These are phyloP conservation scores for Heritiera littoralis DNA, from an alignment of 345 rosid species.

Conservation along the genomic window DNA sequence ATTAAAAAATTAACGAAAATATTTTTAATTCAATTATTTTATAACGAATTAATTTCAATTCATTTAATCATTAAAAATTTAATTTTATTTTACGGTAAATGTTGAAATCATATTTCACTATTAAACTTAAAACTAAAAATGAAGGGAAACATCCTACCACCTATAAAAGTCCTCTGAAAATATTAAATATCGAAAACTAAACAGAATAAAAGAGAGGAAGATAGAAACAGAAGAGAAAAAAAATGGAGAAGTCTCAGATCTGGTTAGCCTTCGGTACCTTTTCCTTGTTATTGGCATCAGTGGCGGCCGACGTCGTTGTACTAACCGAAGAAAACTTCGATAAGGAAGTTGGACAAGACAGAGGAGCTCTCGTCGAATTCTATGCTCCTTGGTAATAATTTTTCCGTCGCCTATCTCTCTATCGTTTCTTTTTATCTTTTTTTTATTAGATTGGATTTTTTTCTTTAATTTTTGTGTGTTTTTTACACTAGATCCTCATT, in stretches of 20 bases:
- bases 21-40: no score
- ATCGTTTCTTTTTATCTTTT: neutral
- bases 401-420: neutral
- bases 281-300: slow-evolving; percentile 53
- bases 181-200: neutral
- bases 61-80: no score
- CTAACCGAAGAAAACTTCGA: slow-evolving; percentile 90
- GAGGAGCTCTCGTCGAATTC: slow-evolving; percentile 95
- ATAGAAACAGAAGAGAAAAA: neutral
- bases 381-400: slow-evolving; percentile 90
- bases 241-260: slow-evolving; percentile 74
- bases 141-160: neutral
- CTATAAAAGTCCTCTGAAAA: slow-evolving; percentile 8
- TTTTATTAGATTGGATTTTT: neutral
- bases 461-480: neutral
- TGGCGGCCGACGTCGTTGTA: slow-evolving; percentile 75
- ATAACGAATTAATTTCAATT: no score
- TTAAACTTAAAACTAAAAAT: neutral
- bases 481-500: slow-evolving; percentile 21
- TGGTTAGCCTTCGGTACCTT: slow-evolving; percentile 48
- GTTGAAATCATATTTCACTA: no score
- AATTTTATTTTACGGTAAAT: neutral
- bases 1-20: no score
- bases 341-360: slow-evolving; percentile 87
- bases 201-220: neutral